Evolutionary conservation across 495 filamentous ascomycete genomes (phyloP).

Genomic region (Parathielavia appendiculata): DNA sequence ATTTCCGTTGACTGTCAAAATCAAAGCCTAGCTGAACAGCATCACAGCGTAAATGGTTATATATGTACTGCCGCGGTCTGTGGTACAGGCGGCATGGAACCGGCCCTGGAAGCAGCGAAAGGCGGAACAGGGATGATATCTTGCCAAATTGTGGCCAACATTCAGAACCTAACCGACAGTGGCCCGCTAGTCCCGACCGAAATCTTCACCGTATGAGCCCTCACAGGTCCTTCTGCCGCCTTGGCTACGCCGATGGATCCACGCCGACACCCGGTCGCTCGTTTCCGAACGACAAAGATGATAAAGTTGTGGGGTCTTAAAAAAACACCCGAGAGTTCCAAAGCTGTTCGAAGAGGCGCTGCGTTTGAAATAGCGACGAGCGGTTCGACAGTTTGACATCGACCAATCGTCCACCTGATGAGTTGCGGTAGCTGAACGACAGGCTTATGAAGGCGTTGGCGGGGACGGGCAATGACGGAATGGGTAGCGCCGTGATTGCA

Average conservation of each 20-base stretch:
- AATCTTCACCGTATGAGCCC: neutral
- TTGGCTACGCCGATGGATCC: constrained; percentile 15
- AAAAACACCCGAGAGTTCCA: neutral
- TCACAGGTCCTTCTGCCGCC: neutral
- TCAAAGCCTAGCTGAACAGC: too few species aligned
- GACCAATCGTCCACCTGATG: neutral
- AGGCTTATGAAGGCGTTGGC: neutral
- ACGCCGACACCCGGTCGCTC: constrained; percentile 23
- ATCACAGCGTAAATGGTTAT: neutral
- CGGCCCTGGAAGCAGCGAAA: neutral
- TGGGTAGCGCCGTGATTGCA: constrained; percentile 1
- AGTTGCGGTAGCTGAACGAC: neutral
- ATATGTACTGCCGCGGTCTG: neutral
- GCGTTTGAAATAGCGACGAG: neutral
- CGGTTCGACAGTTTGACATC: neutral
- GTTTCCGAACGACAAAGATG: neutral
- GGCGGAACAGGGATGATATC: neutral
- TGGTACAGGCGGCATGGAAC: neutral
- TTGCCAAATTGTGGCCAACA: neutral
- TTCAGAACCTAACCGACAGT: neutral
- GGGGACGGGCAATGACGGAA: neutral
- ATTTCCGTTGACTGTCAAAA: neutral
- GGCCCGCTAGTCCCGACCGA: neutral
- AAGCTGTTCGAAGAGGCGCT: neutral
- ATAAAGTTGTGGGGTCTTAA: neutral